Conservation (phyloP, 257 asterid genomes). For the Solanum lycopersicoides region DNA sequence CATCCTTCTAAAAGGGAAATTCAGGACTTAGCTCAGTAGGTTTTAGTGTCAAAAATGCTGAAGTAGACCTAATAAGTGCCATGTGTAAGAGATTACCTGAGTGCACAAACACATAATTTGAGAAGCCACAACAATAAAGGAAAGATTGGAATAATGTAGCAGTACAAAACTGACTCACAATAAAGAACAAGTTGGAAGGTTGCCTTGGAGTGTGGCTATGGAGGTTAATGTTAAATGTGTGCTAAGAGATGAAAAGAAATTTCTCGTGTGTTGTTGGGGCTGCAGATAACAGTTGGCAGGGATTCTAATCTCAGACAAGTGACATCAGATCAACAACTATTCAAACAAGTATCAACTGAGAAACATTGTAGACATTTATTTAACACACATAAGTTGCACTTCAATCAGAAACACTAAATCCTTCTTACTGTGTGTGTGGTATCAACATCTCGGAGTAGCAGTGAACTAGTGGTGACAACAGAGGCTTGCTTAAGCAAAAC, state of each 20-base stretch:
- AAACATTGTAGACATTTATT: not conserved
- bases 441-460: not conserved
- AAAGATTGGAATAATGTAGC: not conserved
- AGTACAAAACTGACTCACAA: not conserved
- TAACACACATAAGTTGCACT: not conserved
- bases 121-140: not conserved
- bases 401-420: not conserved
- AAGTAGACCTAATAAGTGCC: not conserved
- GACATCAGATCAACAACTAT: not conserved
- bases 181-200: not conserved
- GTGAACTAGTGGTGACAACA: not conserved
- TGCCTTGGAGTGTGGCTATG: not conserved
- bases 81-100: not conserved
- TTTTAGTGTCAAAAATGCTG: not conserved
- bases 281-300: not conserved
- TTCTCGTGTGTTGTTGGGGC: no score
- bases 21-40: not conserved
- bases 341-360: not conserved
- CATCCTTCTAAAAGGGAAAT: not conserved
- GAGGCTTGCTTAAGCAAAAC: not conserved
- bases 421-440: not conserved
- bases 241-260: not conserved
- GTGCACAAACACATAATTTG: not conserved
- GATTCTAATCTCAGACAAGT: not conserved
- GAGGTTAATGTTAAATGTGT: not conserved